These are phyloP conservation scores for Ananas comosus DNA, from an alignment of 176 grass and related monocot genomes.

Conservation along the genomic window DNA sequence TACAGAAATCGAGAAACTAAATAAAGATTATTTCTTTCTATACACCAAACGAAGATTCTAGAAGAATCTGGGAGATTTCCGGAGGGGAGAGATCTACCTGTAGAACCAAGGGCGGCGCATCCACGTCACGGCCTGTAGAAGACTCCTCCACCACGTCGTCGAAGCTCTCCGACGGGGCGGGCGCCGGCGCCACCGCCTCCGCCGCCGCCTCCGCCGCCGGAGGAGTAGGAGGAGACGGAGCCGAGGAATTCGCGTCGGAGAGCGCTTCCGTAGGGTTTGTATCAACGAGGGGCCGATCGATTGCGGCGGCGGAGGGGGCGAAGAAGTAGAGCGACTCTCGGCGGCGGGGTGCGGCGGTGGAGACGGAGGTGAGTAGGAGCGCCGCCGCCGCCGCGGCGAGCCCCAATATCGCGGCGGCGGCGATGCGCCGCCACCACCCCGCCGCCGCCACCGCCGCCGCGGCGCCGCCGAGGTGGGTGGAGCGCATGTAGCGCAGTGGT, in stretches of 20 bases:
- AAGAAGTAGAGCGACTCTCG: too few species aligned
- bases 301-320: background rate
- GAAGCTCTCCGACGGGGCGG: background rate
- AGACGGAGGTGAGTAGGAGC: constrained; percentile 21
- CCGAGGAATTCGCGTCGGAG: constrained; percentile 13
- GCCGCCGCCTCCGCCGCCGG: background rate
- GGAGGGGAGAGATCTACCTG: constrained; percentile 14
- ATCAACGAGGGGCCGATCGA: background rate
- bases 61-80: too few species aligned
- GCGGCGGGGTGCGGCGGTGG: constrained; percentile 20
- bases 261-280: too few species aligned
- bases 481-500: constrained; percentile 24
- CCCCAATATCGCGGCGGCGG: constrained; percentile 23
- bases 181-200: background rate
- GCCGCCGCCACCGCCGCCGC: background rate
- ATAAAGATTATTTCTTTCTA: background rate
- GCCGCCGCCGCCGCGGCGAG: constrained; percentile 12
- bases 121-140: background rate
- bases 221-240: background rate
- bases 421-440: constrained; percentile 12
- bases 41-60: background rate
- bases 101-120: constrained; percentile 10
- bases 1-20: background rate
- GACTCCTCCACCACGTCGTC: background rate
- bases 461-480: constrained; percentile 12